Evolutionary conservation across 2,329 filamentous ascomycete species (phyloP).

Genomic region (Rhytidhysteron rufulum): DNA sequence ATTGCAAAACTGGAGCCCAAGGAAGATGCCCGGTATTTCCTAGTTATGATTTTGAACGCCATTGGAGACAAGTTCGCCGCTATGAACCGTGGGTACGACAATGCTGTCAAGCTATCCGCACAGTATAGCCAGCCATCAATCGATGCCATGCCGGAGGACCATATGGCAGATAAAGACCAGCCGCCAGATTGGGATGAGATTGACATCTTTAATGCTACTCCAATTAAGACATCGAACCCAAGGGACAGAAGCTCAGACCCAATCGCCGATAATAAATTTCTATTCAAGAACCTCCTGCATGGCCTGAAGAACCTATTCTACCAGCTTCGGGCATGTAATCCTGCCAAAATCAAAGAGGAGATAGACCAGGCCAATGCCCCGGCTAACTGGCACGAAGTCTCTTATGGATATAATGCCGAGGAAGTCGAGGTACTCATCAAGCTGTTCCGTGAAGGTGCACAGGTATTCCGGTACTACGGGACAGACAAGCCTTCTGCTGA

Average conservation of each 20-base stretch:
- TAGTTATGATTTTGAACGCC: constrained; percentile 96
- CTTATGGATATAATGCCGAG: constrained; percentile 93
- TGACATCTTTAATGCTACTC: constrained; percentile 93
- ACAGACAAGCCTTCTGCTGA: constrained; percentile 75
- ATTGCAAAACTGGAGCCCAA: constrained; percentile 94
- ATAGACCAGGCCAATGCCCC: constrained; percentile 78
- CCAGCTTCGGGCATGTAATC: constrained; percentile 87
- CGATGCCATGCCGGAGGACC: constrained; percentile 69
- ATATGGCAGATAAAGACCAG: constrained; percentile 74
- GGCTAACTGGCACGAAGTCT: constrained; percentile 89
- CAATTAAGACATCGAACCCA: constrained; percentile 91
- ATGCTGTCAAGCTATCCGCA: constrained; percentile 88
- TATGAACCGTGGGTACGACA: constrained; percentile 95
- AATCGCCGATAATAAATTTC: constrained; percentile 93
- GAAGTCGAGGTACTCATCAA: constrained; percentile 96
- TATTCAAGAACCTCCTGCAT: constrained; percentile 95
- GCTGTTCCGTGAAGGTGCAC: constrained; percentile 92
- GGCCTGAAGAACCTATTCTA: constrained; percentile 96
- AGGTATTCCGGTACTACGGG: constrained; percentile 95
- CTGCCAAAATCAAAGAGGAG: constrained; percentile 48
- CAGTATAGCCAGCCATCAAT: constrained; percentile 64
- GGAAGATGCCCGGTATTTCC: constrained; percentile 86
- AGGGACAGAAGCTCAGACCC: constrained; percentile 86
- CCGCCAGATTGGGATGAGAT: constrained; percentile 96
- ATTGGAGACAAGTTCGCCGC: constrained; percentile 97